Evolutionary conservation across 345 rosid species (phyloP).

Genomic region (Eucalyptus regnans): DNA sequence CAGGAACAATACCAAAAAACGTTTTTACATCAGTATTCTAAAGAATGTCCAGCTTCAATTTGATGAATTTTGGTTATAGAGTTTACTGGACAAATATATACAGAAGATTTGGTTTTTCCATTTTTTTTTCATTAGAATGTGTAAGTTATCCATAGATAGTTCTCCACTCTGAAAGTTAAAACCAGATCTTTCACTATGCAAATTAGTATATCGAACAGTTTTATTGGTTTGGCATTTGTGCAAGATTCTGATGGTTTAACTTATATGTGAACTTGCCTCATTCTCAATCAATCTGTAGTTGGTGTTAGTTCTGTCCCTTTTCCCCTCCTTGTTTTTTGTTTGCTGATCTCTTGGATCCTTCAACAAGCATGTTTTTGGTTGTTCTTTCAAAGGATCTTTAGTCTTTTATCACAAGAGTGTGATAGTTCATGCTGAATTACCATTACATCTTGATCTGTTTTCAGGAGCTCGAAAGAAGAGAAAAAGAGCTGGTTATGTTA

Average conservation of each 20-base stretch:
- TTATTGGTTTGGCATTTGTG: not conserved
- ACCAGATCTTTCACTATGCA: not conserved
- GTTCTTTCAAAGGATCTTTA: not conserved
- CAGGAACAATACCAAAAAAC: not conserved
- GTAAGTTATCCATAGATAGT: not conserved
- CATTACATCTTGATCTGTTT: not conserved
- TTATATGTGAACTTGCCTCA: not conserved
- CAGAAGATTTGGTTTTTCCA: not conserved
- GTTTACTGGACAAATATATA: not conserved
- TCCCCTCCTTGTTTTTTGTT: not conserved
- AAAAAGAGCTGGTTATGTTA: not conserved
- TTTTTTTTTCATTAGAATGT: not conserved
- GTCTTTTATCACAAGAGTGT: not conserved
- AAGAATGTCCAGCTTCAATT: not conserved
- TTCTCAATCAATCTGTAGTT: not conserved
- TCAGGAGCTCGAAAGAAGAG: constrained; percentile 27
- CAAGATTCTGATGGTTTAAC: not conserved
- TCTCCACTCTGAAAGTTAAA: not conserved
- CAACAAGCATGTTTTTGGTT: not conserved
- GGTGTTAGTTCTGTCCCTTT: not conserved
- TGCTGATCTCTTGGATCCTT: not conserved
- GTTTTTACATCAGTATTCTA: not conserved
- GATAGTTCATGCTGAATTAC: not conserved
- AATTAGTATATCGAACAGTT: not conserved
- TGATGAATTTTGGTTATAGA: not conserved